Evolutionary conservation across 2,329 filamentous ascomycete species (phyloP), one percentile per base, ranked within the genome.

Genomic region (Colletotrichum cordylinicola): DNA sequence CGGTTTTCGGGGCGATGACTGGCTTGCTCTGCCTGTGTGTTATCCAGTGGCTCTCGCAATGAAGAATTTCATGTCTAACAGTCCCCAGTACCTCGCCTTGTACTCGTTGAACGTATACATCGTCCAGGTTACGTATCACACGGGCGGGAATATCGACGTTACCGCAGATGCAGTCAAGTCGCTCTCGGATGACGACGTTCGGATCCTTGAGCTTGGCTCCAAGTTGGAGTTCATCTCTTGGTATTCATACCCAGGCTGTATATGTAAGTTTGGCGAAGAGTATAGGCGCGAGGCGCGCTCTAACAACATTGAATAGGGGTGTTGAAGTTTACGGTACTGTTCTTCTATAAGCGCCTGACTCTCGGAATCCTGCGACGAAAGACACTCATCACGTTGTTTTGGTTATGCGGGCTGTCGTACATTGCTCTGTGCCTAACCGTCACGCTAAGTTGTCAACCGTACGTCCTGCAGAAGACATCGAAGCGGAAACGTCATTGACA

Each of bases 311-410:
- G 2, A 9, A 2, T 27, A 81, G 80, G 80, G 80, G 72, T 78
- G 4, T 31, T 82, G 8, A 82, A 82, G 72, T 80, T 81, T 52
- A 78, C 77, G 8, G 79, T 81, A 0, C 67, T 82, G 4, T 81
- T 79, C 74, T 82, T 82, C 66, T 82, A 81, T 37, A 78, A 78
- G 21, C 79, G 81, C 8, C 69, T 82, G 3, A 81, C 80, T 2
- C 68, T 80, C 2, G 73, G 76, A 6, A 39, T 76, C 2, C 16
- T 77, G 0, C 39, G 69, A 74, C 80, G 33, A 29, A 79, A 77
- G 31, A 80, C 78, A 1, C 68, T 80, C 12, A 35, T 52, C 0
- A 60, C 56, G 18, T 70, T 82, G 8, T 80, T 78, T 58, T 79
- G 76, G 75, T 39, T 81, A 21, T 79, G 75, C 21, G 79, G 77